Evolutionary conservation across 164 flowering plant species (phyloP).

Genomic region (Liquidambar formosana): DNA sequence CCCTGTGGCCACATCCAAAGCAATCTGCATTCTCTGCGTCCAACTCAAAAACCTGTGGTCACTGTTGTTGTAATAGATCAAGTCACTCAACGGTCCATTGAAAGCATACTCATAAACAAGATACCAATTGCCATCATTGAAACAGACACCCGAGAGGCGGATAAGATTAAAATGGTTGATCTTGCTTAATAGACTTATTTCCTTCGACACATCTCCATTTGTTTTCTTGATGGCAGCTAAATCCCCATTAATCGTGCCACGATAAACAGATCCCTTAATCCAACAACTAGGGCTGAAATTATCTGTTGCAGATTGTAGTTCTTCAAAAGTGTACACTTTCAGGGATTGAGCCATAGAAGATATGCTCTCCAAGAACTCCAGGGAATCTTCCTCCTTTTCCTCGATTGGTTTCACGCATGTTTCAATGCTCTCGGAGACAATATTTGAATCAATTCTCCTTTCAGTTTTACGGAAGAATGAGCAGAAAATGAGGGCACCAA

Average conservation of each 20-base stretch:
- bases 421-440: slow-evolving; percentile 25
- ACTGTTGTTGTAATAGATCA: slow-evolving; percentile 42
- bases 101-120: slow-evolving; percentile 72
- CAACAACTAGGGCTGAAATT: slow-evolving; percentile 46
- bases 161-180: slow-evolving; percentile 72
- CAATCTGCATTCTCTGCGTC: slow-evolving; percentile 65
- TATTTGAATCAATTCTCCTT: slow-evolving; percentile 12
- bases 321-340: slow-evolving; percentile 57
- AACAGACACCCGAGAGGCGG: slow-evolving; percentile 49
- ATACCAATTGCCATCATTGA: slow-evolving; percentile 52
- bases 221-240: slow-evolving; percentile 63
- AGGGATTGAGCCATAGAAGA: slow-evolving; percentile 39
- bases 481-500: slow-evolving; percentile 25
- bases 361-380: slow-evolving; percentile 37
- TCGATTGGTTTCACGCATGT: slow-evolving; percentile 27
- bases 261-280: slow-evolving; percentile 67
- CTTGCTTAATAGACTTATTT: slow-evolving; percentile 56
- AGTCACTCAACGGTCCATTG: slow-evolving; percentile 65
- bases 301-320: slow-evolving; percentile 60
- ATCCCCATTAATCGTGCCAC: slow-evolving; percentile 56
- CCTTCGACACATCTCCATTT: slow-evolving; percentile 57
- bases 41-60: slow-evolving; percentile 44
- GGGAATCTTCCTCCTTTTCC: slow-evolving; percentile 29
- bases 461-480: slow-evolving; percentile 21
- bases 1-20: slow-evolving; percentile 67